These are phyloP conservation scores for Pythium grandisporangium DNA, from an alignment of 352 stramenopile genomes.

Conservation along the genomic window DNA sequence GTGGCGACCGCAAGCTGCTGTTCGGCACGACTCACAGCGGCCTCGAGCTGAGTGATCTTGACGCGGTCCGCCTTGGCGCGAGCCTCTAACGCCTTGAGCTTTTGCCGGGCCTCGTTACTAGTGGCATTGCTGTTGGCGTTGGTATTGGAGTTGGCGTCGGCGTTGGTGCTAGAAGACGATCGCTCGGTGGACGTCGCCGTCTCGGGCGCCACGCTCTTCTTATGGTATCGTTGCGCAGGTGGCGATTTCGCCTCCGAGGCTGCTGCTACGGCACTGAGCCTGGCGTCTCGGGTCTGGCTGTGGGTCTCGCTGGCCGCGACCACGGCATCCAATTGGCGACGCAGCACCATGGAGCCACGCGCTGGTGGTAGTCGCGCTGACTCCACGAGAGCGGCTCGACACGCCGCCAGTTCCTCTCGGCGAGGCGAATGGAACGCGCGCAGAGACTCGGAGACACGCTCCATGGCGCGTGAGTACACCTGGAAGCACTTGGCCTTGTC, in stretches of 20 bases:
- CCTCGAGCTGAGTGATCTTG: slow-evolving; percentile 74
- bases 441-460: slow-evolving; percentile 32
- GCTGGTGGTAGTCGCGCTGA: slow-evolving; percentile 33
- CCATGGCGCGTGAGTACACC: slow-evolving; percentile 39
- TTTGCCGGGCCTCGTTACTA: slow-evolving; percentile 55
- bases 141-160: slow-evolving; percentile 1
- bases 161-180: too few species aligned
- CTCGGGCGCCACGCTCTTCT: slow-evolving; percentile 12
- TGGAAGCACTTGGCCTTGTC: slow-evolving; percentile 70
- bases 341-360: slow-evolving; percentile 45
- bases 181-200: slow-evolving; percentile 7
- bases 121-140: slow-evolving; percentile 16
- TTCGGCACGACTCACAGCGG: slow-evolving; percentile 44
- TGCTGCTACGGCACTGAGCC: slow-evolving; percentile 2
- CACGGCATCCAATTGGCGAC: slow-evolving; percentile 51
- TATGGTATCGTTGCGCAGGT: slow-evolving; percentile 3
- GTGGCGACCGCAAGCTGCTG: slow-evolving; percentile 10
- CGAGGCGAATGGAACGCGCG: slow-evolving; percentile 19
- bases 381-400: slow-evolving; percentile 36
- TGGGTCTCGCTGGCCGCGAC: slow-evolving; percentile 29
- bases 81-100: slow-evolving; percentile 56
- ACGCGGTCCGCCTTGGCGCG: slow-evolving; percentile 60
- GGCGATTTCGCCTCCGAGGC: not conserved
- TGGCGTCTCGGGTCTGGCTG: slow-evolving; percentile 17
- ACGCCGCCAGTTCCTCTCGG: slow-evolving; percentile 18